Percentiles rank a stretch among this genome's conserved stretches.
Conservation (phyloP, 2,329 filamentous ascomycete genomes). For the Chrysoporthe puriensis region DNA sequence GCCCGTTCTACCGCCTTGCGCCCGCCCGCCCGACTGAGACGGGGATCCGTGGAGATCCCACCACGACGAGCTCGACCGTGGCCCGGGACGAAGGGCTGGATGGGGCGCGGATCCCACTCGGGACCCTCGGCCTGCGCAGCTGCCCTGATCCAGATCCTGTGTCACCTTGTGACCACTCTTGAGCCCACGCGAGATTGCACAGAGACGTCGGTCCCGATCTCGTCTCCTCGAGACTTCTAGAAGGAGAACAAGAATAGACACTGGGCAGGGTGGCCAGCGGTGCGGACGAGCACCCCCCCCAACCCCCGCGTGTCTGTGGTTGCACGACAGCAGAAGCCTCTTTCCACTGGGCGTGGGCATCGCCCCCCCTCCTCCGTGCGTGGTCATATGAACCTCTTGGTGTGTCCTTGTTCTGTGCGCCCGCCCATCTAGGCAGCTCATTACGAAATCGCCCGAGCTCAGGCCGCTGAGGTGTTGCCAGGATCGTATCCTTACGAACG, state of each 20-base stretch:
- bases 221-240: slow-evolving; percentile 11
- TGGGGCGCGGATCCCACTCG: neutral
- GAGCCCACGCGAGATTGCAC: neutral
- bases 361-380: neutral
- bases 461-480: slow-evolving; percentile 2
- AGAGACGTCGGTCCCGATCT: slow-evolving; percentile 4
- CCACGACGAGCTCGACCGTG: neutral
- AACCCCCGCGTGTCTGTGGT: neutral
- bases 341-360: too few species aligned
- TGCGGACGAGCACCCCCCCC: neutral
- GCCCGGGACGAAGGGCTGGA: neutral
- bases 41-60: neutral
- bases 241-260: neutral
- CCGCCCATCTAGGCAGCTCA: neutral
- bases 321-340: neutral
- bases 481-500: neutral
- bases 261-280: neutral
- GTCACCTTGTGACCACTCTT: slow-evolving; percentile 15
- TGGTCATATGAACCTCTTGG: neutral
- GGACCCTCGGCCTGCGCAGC: slow-evolving; percentile 4
- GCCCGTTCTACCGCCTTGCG: neutral
- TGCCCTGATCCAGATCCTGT: slow-evolving; percentile 23
- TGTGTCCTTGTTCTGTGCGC: neutral
- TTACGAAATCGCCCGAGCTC: neutral
- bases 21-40: neutral